phyloP scores from a whole-genome alignment of 2,329 filamentous ascomycete genomes.

The Colletotrichum sp. region DNA sequence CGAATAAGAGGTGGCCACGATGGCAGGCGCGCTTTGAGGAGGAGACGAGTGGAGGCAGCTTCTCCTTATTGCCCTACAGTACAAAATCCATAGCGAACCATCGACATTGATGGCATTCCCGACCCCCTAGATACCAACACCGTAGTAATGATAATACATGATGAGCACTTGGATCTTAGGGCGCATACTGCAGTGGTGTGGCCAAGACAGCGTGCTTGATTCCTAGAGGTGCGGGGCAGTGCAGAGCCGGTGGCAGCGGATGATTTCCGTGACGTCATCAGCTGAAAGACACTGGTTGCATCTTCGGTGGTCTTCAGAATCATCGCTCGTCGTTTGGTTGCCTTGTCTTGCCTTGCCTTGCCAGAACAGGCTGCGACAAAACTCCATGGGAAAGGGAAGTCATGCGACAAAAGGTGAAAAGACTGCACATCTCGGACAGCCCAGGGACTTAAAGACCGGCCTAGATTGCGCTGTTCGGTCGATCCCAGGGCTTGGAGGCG shows the following conservation, averaged over 20 bases:
- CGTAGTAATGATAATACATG: not conserved
- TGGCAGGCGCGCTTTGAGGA: not conserved
- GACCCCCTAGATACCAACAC: not conserved
- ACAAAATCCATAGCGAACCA: not conserved
- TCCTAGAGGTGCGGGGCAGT: not conserved
- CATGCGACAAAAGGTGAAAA: not conserved
- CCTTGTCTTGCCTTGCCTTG: not conserved
- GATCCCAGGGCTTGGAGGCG: not conserved
- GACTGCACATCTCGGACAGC: not conserved
- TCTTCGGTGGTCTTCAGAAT: not conserved
- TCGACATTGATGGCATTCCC: not conserved
- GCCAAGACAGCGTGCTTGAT: not conserved
- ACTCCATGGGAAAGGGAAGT: not conserved
- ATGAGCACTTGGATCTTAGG: not conserved
- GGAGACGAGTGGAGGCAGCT: not conserved
- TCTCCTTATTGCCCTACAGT: not conserved
- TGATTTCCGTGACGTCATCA: not conserved
- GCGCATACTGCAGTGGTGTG: not conserved
- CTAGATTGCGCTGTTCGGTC: not conserved
- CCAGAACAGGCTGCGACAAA: not conserved
- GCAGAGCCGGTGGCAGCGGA: not conserved
- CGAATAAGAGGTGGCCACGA: not conserved
- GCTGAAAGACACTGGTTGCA: not conserved
- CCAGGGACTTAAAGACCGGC: not conserved
- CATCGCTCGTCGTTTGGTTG: not conserved